Evolutionary conservation across 2,329 filamentous ascomycete genomes (phyloP).

Genomic region (Endoconidiophora laricicola): DNA sequence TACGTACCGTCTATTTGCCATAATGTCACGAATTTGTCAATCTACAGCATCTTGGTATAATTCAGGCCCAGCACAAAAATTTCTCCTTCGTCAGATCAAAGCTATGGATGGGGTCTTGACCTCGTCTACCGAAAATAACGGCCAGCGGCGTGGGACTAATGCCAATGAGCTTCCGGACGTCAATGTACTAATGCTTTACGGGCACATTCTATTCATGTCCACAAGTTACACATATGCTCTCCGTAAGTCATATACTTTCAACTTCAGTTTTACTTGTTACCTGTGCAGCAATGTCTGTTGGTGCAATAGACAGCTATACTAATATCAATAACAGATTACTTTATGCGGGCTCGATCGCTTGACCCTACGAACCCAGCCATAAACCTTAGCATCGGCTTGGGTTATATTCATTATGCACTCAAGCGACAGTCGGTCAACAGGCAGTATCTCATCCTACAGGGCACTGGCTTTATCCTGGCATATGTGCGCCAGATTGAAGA

Average conservation of each 20-base stretch:
- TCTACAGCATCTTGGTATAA: constrained; percentile 61
- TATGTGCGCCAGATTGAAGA: constrained; percentile 35
- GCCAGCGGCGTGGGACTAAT: constrained; percentile 21
- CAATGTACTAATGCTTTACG: constrained; percentile 72
- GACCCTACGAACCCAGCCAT: constrained; percentile 63
- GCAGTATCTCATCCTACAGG: constrained; percentile 75
- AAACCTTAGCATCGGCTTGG: constrained; percentile 64
- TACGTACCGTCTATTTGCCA: constrained; percentile 66
- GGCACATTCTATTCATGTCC: constrained; percentile 72
- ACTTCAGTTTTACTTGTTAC: constrained; percentile 3
- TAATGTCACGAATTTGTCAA: constrained; percentile 60
- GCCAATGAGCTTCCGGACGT: constrained; percentile 44
- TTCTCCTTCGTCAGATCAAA: constrained; percentile 80
- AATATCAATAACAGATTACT: constrained; percentile 43
- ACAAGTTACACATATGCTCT: constrained; percentile 71
- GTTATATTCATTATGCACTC: constrained; percentile 75
- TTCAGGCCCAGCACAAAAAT: constrained; percentile 73
- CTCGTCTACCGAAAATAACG: constrained; percentile 18
- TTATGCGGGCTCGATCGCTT: constrained; percentile 58
- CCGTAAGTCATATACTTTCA: constrained; percentile 29
- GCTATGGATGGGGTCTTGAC: constrained; percentile 52
- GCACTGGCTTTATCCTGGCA: constrained; percentile 59
- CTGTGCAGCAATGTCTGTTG: background rate
- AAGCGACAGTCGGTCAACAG: constrained; percentile 83
- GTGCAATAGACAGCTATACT: background rate